phyloP scores from a whole-genome alignment of 2,329 filamentous ascomycete species.

The Curvularia lunata region DNA sequence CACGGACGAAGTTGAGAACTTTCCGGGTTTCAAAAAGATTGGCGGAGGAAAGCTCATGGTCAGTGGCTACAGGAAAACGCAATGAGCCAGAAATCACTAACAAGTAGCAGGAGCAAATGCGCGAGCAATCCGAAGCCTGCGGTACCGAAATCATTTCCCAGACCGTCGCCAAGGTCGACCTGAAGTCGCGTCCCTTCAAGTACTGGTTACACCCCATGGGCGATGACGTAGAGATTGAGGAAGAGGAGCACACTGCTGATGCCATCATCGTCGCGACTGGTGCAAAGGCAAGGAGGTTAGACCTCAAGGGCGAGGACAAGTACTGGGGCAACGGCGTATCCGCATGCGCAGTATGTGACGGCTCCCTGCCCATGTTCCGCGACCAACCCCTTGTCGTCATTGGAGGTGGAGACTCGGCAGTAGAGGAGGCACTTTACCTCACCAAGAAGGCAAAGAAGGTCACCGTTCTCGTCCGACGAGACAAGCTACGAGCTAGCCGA shows the following conservation, averaged over 20 bases:
- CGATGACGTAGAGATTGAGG: slow-evolving; percentile 75
- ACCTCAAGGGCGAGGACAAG: slow-evolving; percentile 85
- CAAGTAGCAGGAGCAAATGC: slow-evolving; percentile 76
- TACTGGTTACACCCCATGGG: slow-evolving; percentile 78
- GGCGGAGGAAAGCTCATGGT: slow-evolving; percentile 88
- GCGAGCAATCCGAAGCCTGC: slow-evolving; percentile 86
- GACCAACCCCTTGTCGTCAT: slow-evolving; percentile 96
- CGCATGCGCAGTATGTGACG: slow-evolving; percentile 96
- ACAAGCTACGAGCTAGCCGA: slow-evolving; percentile 84
- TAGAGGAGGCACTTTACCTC: slow-evolving; percentile 95
- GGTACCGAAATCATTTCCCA: slow-evolving; percentile 93
- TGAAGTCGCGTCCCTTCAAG: slow-evolving; percentile 83
- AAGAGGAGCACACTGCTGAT: slow-evolving; percentile 81
- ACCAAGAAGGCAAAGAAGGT: slow-evolving; percentile 98
- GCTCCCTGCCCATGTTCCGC: slow-evolving; percentile 94
- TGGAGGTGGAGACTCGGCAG: slow-evolving; percentile 93
- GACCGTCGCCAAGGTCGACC: slow-evolving; percentile 87
- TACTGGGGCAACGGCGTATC: slow-evolving; percentile 98
- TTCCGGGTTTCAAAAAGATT: slow-evolving; percentile 91
- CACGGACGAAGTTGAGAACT: slow-evolving; percentile 98
- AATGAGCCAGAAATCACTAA: slow-evolving; percentile 17
- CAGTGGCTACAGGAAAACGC: slow-evolving; percentile 26
- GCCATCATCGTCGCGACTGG: slow-evolving; percentile 93
- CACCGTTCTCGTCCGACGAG: slow-evolving; percentile 87
- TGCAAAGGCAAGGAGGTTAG: slow-evolving; percentile 83